phyloP scores from a whole-genome alignment of 2,329 filamentous ascomycete species.

The Fusarium redolens region DNA sequence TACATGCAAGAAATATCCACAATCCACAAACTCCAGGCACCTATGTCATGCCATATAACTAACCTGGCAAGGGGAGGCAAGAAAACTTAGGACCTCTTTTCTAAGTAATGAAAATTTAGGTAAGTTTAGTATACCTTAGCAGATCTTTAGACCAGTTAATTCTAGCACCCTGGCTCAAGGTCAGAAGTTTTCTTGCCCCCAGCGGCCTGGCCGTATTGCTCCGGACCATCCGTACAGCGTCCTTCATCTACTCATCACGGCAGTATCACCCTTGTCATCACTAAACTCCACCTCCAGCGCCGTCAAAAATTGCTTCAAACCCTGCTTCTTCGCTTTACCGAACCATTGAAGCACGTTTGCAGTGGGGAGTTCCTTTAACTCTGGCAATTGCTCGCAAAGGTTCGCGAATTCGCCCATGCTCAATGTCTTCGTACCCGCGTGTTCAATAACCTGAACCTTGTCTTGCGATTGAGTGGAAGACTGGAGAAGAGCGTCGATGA shows the following conservation, averaged over 20 bases:
- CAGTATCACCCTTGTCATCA: background rate
- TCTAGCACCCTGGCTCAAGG: too few species aligned
- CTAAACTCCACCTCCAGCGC: slow-evolving; percentile 1
- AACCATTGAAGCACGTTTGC: background rate
- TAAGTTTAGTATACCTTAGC: too few species aligned
- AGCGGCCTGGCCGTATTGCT: too few species aligned
- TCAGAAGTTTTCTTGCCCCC: too few species aligned
- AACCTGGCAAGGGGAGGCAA: too few species aligned
- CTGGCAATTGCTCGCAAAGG: background rate
- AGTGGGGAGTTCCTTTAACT: background rate
- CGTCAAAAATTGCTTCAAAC: background rate
- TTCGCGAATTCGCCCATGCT: background rate
- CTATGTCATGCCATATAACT: too few species aligned
- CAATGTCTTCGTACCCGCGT: background rate
- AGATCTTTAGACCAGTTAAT: too few species aligned
- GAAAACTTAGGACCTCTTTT: too few species aligned
- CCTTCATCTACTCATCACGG: background rate
- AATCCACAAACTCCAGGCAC: background rate
- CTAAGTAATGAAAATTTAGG: too few species aligned
- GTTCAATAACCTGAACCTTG: background rate
- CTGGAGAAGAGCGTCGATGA: background rate
- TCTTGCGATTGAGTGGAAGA: too few species aligned
- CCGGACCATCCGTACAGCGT: too few species aligned
- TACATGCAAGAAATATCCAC: background rate
- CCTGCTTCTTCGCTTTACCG: background rate